Base-by-base conservation (phyloP, 495 filamentous ascomycete species). In the Aspergillus biplanus region DNA sequence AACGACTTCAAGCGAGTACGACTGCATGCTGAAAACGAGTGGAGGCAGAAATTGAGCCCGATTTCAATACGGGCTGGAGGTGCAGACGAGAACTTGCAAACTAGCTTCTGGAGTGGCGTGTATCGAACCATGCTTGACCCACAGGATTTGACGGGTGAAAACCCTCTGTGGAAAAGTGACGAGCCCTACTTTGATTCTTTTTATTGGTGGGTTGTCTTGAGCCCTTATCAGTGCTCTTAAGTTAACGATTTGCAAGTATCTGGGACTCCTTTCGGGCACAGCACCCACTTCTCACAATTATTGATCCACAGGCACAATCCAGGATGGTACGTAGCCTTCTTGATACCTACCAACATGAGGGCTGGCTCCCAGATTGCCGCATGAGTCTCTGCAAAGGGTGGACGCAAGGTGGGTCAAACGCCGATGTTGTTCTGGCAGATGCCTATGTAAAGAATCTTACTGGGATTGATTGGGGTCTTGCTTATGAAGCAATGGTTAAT, bases 321-420 rank as follows among this genome's bases (percentile, higher is more conserved):
- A 85, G 87, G 63, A 85, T 86, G 58, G 80, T 92, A 37, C 82
- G 89, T 42, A 88, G 87, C 11, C 70, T 91, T 50, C 87, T 92
- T 44, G 89, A 92, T 69, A 89, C 87, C 27, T 90, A 87, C 75
- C 78, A 83, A 5, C 79, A 89, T 69, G 82, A 89, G 13, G 89
- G 89, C 7, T 91, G 82, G 74, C 73, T 88, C 13, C 87, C 88
- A 3, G 87, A 90, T 63, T 86, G 76, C 16, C 84, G 86, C 47
- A 89, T 86, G 63, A 87, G 84, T 11, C 86, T 90, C 58, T 91
- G 82, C 76, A 92, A 91, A 68, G 89, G 89, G 15, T 78, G 65
- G 32, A 86, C 85, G 11, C 89, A 92, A 77, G 91, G 90, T 6
- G 90, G 90, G 18, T 90, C 86, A 5, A 91, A 91, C 59, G 85